A percentile compares a stretch with the other conserved stretches of the same genome.
Conservation (phyloP, 306 rosid genomes). For the Trifolium dubium region DNA sequence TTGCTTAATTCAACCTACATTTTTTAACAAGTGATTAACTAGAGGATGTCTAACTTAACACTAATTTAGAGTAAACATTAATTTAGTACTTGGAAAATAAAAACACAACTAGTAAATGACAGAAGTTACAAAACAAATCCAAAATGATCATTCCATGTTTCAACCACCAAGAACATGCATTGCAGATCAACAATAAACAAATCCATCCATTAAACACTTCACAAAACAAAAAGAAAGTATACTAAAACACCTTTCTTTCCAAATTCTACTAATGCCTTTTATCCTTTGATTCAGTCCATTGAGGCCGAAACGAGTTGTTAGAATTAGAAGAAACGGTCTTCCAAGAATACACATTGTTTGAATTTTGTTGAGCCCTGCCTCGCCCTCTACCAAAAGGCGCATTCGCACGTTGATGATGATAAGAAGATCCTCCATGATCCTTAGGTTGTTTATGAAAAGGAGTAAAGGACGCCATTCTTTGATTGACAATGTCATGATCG, state of each 20-base stretch:
- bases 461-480: not conserved
- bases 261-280: not conserved
- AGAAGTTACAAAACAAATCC: too few relatives aligned
- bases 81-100: too few relatives aligned
- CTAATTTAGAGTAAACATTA: too few relatives aligned
- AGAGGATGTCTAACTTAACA: too few relatives aligned
- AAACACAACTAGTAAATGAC: too few relatives aligned
- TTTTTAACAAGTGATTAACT: too few relatives aligned
- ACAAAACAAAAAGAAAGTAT: not conserved
- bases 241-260: not conserved
- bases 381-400: slow-evolving; percentile 30
- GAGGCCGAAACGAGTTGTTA: not conserved
- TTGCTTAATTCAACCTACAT: too few relatives aligned
- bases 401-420: not conserved
- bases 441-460: not conserved
- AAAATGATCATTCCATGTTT: too few relatives aligned
- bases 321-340: not conserved
- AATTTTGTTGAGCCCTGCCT: slow-evolving; percentile 7
- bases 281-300: not conserved
- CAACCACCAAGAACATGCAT: too few relatives aligned
- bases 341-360: not conserved
- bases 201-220: not conserved
- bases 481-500: not conserved
- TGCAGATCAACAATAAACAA: not conserved
- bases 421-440: not conserved